Evolutionary conservation across 371 early-diverging fungal species (phyloP).

Genomic region (Mucor irregularis): DNA sequence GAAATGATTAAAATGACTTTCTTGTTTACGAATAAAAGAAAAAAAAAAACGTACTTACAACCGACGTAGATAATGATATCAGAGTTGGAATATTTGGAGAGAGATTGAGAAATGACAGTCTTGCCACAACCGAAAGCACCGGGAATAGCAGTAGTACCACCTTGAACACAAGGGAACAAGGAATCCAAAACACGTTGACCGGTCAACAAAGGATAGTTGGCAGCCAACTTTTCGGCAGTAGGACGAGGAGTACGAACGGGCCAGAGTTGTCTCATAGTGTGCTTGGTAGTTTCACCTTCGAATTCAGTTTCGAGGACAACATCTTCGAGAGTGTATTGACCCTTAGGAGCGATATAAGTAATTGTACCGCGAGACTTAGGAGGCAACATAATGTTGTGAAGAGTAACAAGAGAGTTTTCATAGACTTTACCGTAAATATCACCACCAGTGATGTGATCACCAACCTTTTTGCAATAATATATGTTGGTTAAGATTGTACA

Average conservation of each 20-base stretch:
- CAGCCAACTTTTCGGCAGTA: slow-evolving; percentile 94
- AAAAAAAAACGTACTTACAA: slow-evolving; percentile 50
- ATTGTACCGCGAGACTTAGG: slow-evolving; percentile 95
- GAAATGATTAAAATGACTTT: not conserved
- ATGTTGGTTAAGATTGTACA: no score
- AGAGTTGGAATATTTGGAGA: slow-evolving; percentile 99
- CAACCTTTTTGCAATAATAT: slow-evolving; percentile 74
- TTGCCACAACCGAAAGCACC: slow-evolving; percentile 99
- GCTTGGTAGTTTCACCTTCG: slow-evolving; percentile 83
- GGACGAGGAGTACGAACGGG: slow-evolving; percentile 99
- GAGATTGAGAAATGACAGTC: slow-evolving; percentile 99
- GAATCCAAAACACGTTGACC: slow-evolving; percentile 99
- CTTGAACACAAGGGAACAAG: slow-evolving; percentile 99
- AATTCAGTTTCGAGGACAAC: slow-evolving; percentile 95
- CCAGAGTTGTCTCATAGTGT: slow-evolving; percentile 98
- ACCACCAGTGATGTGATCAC: slow-evolving; percentile 97
- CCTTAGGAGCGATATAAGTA: slow-evolving; percentile 94
- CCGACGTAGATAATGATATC: slow-evolving; percentile 99
- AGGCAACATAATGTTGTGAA: slow-evolving; percentile 96
- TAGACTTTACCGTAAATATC: slow-evolving; percentile 97
- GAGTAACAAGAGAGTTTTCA: slow-evolving; percentile 95
- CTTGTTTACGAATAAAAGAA: not conserved
- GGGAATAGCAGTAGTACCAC: slow-evolving; percentile 99
- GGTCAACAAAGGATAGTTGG: slow-evolving; percentile 97
- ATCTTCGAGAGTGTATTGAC: slow-evolving; percentile 94